Conservation (phyloP, 306 rosid species). For the Gillenia trifoliata region DNA sequence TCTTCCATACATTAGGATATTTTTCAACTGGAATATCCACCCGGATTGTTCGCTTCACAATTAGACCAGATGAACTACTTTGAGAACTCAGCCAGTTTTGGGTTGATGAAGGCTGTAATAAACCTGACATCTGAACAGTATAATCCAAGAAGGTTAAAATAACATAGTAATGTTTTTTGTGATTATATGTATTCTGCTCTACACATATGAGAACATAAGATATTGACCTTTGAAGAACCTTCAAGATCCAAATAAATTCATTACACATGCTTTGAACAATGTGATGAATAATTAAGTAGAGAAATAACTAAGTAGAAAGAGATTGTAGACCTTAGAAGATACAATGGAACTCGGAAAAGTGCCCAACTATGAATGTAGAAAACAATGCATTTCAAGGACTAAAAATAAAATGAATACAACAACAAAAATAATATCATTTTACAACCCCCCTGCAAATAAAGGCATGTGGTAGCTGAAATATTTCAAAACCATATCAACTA, state of each 20-base stretch:
- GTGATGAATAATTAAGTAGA: not conserved
- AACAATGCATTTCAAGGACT: not conserved
- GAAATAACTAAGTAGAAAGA: not conserved
- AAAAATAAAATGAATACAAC: not conserved
- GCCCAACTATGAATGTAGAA: not conserved
- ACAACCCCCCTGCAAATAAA: not conserved
- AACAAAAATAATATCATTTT: not conserved
- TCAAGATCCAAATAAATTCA: not conserved
- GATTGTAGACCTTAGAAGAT: not conserved
- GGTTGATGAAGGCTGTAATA: constrained; percentile 63
- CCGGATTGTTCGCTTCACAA: constrained; percentile 84
- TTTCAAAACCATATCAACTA: not conserved
- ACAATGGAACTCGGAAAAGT: not conserved
- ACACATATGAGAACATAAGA: constrained; percentile 11
- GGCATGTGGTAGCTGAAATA: constrained; percentile 3
- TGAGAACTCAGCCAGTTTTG: constrained; percentile 78
- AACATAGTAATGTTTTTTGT: not conserved
- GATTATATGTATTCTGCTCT: not conserved
- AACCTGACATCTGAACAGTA: constrained; percentile 70
- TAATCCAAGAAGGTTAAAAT: constrained; percentile 30
- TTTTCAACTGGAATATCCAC: constrained; percentile 88
- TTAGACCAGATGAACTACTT: constrained; percentile 76
- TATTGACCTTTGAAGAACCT: constrained; percentile 6
- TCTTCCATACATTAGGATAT: constrained; percentile 63
- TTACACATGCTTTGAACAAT: not conserved